Percentiles rank a stretch among this genome's conserved stretches.
Conservation (phyloP, 148 eudicot species). For the Camellia sinensis region DNA sequence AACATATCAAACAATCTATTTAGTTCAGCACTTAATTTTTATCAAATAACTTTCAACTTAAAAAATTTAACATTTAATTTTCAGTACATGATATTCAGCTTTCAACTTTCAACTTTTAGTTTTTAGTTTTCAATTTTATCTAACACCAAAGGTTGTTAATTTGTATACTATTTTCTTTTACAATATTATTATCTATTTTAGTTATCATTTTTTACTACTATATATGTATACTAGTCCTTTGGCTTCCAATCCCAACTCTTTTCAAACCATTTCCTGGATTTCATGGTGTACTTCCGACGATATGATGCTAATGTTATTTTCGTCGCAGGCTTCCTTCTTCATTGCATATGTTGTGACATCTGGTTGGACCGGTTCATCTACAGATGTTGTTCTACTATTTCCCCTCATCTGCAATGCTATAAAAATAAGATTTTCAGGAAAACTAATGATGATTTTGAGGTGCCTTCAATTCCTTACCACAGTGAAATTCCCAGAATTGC, state of each 20-base stretch:
- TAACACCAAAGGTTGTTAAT: no score
- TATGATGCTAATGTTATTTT: constrained; percentile 13
- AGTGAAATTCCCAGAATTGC: constrained; percentile 73
- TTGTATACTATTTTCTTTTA: no score
- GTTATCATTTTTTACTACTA: no score
- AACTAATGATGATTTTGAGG: constrained; percentile 46
- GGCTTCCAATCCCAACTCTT: background rate
- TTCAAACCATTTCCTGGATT: background rate
- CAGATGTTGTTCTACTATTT: constrained; percentile 54
- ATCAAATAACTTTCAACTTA: no score
- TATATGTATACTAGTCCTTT: background rate
- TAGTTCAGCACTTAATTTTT: no score
- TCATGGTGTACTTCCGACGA: background rate
- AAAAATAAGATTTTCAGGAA: constrained; percentile 30
- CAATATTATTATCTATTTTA: no score
- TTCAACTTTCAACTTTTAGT: no score
- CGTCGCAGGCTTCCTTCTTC: constrained; percentile 79
- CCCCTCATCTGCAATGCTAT: constrained; percentile 40
- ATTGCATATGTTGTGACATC: constrained; percentile 82
- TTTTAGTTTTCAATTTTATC: no score
- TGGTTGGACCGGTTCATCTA: constrained; percentile 80
- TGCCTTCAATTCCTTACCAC: constrained; percentile 67
- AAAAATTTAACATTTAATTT: no score
- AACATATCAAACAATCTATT: no score
- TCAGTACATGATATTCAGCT: no score